These are phyloP conservation scores for Vigna trinervia DNA, from an alignment of 306 rosid genomes.

Conservation along the genomic window DNA sequence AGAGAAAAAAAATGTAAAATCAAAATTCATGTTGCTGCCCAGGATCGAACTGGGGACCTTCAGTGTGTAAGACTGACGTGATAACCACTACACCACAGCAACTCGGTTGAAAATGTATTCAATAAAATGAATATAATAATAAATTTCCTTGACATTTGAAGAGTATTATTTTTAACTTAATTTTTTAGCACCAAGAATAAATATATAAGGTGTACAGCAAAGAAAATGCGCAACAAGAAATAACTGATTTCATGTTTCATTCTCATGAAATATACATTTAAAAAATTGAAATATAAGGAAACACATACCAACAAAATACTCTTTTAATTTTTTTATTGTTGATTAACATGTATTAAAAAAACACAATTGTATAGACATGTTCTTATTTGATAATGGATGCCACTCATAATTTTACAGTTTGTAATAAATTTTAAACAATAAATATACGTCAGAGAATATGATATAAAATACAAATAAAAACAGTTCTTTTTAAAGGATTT, in stretches of 20 bases:
- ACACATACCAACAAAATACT: too few relatives aligned
- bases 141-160: too few relatives aligned
- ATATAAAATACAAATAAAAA: too few relatives aligned
- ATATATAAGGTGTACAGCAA: neutral
- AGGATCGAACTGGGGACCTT: slow-evolving; percentile 68
- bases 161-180: neutral
- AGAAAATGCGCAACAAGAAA: neutral
- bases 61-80: slow-evolving; percentile 62
- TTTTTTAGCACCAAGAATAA: neutral
- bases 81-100: slow-evolving; percentile 68
- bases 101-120: neutral
- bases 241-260: neutral
- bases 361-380: neutral
- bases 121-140: accelerated
- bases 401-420: neutral
- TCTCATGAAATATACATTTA: neutral
- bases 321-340: too few relatives aligned
- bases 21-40: slow-evolving; percentile 49
- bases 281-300: too few relatives aligned
- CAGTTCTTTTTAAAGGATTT: neutral
- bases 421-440: too few relatives aligned
- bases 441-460: too few relatives aligned
- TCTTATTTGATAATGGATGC: too few relatives aligned
- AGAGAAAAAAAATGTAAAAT: neutral
- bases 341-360: too few relatives aligned